Evolutionary conservation across 805 yeast genomes (phyloP).

Genomic region (Maudiozyma saulgeensis): DNA sequence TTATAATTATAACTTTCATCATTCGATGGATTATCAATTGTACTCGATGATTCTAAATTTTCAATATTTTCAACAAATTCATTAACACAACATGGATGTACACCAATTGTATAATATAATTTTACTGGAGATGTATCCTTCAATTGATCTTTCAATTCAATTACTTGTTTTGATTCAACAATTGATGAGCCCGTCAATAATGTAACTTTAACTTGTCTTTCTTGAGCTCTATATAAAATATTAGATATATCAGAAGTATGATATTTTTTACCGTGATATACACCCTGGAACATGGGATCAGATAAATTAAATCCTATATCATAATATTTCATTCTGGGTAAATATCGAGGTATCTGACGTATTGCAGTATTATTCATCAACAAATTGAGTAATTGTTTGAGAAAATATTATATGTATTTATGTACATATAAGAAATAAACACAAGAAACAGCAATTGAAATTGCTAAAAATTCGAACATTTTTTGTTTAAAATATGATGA

Average conservation of each 20-base stretch:
- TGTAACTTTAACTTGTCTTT: slow-evolving; percentile 56
- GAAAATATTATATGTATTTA: no score
- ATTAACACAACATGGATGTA: slow-evolving; percentile 84
- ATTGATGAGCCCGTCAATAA: slow-evolving; percentile 79
- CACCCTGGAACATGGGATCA: slow-evolving; percentile 80
- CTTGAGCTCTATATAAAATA: slow-evolving; percentile 58
- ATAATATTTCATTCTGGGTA: slow-evolving; percentile 17
- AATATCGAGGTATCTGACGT: background rate
- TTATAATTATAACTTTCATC: slow-evolving; percentile 14
- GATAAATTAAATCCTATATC: slow-evolving; percentile 71
- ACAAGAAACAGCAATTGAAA: no score
- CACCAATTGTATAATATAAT: slow-evolving; percentile 73
- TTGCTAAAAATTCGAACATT: no score
- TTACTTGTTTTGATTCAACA: slow-evolving; percentile 52
- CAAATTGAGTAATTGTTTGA: background rate
- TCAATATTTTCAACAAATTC: slow-evolving; percentile 32
- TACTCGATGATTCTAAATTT: slow-evolving; percentile 7
- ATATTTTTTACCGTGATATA: slow-evolving; percentile 56
- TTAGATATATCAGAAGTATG: slow-evolving; percentile 59
- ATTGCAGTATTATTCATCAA: background rate
- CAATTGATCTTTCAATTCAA: slow-evolving; percentile 41
- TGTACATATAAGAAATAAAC: no score
- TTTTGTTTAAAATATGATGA: no score
- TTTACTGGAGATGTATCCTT: slow-evolving; percentile 10
- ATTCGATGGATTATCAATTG: slow-evolving; percentile 21